Conservation (phyloP, 2,329 filamentous ascomycete species). For the Amesomyces nigricolor region DNA sequence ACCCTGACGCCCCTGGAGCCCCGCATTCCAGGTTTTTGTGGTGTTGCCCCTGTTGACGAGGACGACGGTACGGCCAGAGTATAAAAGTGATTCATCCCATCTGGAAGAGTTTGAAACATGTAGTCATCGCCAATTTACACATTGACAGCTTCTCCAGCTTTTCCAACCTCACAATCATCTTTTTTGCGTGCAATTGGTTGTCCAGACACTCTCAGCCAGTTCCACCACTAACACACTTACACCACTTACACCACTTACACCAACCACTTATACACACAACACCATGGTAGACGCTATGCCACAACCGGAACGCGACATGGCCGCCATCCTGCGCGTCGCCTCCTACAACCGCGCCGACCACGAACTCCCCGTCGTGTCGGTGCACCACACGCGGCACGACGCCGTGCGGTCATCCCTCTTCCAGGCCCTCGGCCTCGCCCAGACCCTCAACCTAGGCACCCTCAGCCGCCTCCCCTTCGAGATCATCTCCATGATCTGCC, state of each 20-base stretch:
- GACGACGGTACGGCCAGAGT: too few relatives aligned
- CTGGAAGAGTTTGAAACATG: too few relatives aligned
- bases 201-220: too few relatives aligned
- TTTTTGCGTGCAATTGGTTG: too few relatives aligned
- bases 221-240: not conserved
- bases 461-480: conserved; percentile 15
- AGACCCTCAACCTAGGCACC: conserved; percentile 4
- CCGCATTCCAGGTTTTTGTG: too few relatives aligned
- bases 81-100: too few relatives aligned
- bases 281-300: not conserved
- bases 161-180: too few relatives aligned
- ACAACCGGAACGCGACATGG: conserved; percentile 5
- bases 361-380: conserved; percentile 10
- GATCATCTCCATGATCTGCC: conserved; percentile 13
- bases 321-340: conserved; percentile 9
- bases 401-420: conserved; percentile 9
- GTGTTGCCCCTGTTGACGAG: too few relatives aligned
- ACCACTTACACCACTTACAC: not conserved
- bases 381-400: conserved; percentile 12
- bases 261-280: not conserved
- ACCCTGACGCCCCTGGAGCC: too few relatives aligned
- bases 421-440: conserved; percentile 2
- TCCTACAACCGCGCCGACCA: conserved; percentile 12
- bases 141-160: too few relatives aligned
- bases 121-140: too few relatives aligned